Evolutionary conservation across 176 grass and related monocot species (phyloP), one percentile per base, ranked within the genome.

Genomic region (Carex myosuroides): DNA sequence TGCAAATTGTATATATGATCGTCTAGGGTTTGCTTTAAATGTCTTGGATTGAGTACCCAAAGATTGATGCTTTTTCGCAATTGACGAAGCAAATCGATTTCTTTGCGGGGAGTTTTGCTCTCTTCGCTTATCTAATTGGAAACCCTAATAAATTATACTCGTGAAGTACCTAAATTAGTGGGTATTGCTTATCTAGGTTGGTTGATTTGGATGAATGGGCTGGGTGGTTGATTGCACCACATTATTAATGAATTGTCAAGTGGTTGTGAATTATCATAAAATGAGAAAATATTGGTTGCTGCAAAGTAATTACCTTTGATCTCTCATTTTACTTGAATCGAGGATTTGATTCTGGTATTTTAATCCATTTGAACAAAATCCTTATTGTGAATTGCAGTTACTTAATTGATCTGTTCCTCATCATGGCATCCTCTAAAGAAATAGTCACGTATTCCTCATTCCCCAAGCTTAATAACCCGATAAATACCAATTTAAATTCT

Each of bases 361-460:
- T 3, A 35, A 18, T 70, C 0, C 17, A 10, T 42, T 20, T 24
- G 16, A 22, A 3, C 21, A 48, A 72, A 48, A 73, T 48, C 14
- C 3, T 21, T 56, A 16, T 56, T 56, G 50, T 77, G 29, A 77
- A 48, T 81, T 87, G 64, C 89, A 89, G 84, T n/a, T 82, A 58
- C 8, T 35, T 67, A 62, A 74, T 44, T 85, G 56, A 12, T 93
- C 13, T 59, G 3, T 13, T 16, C 37, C 22, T 71, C 26, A 71
- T 41, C 7, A 95, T 89, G 90, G 18, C 42, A 68, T 24, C 61
- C n/a, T 81, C 44, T 14, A 87, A 84, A 44, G 87, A 91, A 58
- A 53, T 79, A 64, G 63, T 83, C 18, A 76, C 72, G 0, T 95
- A 95, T 76, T 78, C 87, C 42, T 86, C 88, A 0, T 67, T 95